Evolutionary conservation across 164 flowering plant species (phyloP).

Genomic region (Macadamia integrifolia): DNA sequence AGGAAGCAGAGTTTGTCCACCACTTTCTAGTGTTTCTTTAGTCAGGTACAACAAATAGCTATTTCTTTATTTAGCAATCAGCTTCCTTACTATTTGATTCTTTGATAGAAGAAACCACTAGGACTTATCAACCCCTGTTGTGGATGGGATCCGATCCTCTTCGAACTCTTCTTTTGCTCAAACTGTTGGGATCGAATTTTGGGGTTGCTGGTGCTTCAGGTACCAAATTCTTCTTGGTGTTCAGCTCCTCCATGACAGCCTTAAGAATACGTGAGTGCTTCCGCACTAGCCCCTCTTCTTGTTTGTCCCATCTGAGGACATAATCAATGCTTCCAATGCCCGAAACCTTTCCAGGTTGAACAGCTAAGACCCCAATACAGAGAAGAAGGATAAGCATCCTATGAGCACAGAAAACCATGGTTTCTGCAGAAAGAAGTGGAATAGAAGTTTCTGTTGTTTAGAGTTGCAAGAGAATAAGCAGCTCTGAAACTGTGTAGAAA

Average conservation of each 20-base stretch:
- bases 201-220: conserved; percentile 32
- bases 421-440: conserved; percentile 8
- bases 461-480: conserved; percentile 13
- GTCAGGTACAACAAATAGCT: conserved; percentile 5
- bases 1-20: conserved; percentile 8
- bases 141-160: conserved; percentile 82
- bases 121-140: conserved; percentile 47
- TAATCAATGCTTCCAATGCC: conserved; percentile 46
- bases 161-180: conserved; percentile 56
- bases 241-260: conserved; percentile 26
- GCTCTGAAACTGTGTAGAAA: conserved; percentile 11
- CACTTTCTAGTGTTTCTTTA: conserved; percentile 6
- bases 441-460: conserved; percentile 11
- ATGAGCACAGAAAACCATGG: conserved; percentile 37
- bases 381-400: conserved; percentile 34
- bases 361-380: conserved; percentile 37
- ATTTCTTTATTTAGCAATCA: conserved; percentile 8
- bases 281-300: conserved; percentile 4
- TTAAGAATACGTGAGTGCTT: conserved; percentile 18
- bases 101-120: conserved; percentile 4
- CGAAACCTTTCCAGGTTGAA: conserved; percentile 37
- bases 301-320: conserved; percentile 36
- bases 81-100: background rate
- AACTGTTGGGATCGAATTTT: conserved; percentile 47
- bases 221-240: conserved; percentile 23